A percentile compares a stretch with the other conserved stretches of the same genome.
phyloP scores from a whole-genome alignment of 78 protist genomes.

The Dictyostelium brefeldianum region DNA sequence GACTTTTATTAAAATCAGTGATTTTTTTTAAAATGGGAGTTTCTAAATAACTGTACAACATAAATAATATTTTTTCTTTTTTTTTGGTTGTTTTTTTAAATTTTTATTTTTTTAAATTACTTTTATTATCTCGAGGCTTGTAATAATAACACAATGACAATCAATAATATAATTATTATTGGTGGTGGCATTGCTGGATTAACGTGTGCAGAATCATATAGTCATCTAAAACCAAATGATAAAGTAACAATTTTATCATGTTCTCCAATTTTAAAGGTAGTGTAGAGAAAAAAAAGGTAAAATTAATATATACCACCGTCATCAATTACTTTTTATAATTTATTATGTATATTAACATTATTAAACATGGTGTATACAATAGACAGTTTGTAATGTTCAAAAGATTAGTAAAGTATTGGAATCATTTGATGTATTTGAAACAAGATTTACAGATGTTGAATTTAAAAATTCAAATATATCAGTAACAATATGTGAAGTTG shows the following conservation, averaged over 20 bases:
- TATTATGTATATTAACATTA: too few relatives aligned
- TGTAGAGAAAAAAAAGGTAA: neutral
- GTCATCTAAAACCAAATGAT: conserved; percentile 54
- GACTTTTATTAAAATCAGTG: too few relatives aligned
- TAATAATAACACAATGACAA: neutral
- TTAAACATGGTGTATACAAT: neutral
- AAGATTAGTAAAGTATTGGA: conserved; percentile 63
- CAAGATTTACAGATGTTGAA: conserved; percentile 19
- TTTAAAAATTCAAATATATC: conserved; percentile 5
- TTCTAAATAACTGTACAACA: too few relatives aligned
- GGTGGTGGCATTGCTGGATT: conserved; percentile 86
- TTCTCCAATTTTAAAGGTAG: conserved; percentile 60
- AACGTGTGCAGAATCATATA: conserved; percentile 75
- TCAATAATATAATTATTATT: conserved; percentile 34
- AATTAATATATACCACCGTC: neutral
- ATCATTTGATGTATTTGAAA: conserved; percentile 59
- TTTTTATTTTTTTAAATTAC: too few relatives aligned
- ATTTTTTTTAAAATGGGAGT: too few relatives aligned
- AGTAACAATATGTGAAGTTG: conserved; percentile 12
- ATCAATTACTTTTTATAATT: neutral
- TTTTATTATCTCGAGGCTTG: too few relatives aligned
- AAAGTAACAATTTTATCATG: conserved; percentile 40
- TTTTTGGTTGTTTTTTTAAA: too few relatives aligned
- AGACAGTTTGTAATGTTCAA: conserved; percentile 62
- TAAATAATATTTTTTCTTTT: too few relatives aligned